Percentiles rank a stretch among this genome's conserved stretches.
Conservation (phyloP, 495 filamentous ascomycete genomes). For the Aeminium ludgeri region DNA sequence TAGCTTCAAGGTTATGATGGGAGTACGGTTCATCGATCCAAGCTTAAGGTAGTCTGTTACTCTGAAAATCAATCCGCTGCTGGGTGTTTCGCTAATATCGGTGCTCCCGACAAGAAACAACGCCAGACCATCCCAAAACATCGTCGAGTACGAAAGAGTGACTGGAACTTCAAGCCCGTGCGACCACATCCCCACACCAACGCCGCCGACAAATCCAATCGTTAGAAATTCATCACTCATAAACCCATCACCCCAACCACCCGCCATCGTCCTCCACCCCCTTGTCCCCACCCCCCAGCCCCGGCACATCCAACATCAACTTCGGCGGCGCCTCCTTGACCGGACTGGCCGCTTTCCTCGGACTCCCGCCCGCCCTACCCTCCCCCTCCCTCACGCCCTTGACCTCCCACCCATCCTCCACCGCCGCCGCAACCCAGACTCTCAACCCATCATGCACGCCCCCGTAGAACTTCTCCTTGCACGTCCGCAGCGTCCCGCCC, state of each 20-base stretch:
- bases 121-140: no score
- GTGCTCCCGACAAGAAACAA: no score
- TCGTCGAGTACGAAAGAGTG: no score
- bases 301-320: slow-evolving; percentile 19
- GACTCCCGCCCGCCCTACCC: slow-evolving; percentile 32
- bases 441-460: slow-evolving; percentile 74
- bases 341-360: slow-evolving; percentile 27
- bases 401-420: slow-evolving; percentile 76
- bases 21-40: no score
- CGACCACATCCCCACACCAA: no score
- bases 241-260: slow-evolving; percentile 9
- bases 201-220: no score
- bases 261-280: slow-evolving; percentile 5
- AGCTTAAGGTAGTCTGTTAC: no score
- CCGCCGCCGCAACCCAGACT: slow-evolving; percentile 77
- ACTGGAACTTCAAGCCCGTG: no score
- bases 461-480: slow-evolving; percentile 94
- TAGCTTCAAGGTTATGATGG: no score
- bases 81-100: no score
- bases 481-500: slow-evolving; percentile 67
- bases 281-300: slow-evolving; percentile 1
- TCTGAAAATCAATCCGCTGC: no score
- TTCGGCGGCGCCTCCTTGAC: slow-evolving; percentile 16
- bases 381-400: slow-evolving; percentile 50
- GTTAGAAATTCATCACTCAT: no score